Base-by-base conservation (phyloP, 768 basidiomycete genomes). In the Tylopilus subfusipes region DNA sequence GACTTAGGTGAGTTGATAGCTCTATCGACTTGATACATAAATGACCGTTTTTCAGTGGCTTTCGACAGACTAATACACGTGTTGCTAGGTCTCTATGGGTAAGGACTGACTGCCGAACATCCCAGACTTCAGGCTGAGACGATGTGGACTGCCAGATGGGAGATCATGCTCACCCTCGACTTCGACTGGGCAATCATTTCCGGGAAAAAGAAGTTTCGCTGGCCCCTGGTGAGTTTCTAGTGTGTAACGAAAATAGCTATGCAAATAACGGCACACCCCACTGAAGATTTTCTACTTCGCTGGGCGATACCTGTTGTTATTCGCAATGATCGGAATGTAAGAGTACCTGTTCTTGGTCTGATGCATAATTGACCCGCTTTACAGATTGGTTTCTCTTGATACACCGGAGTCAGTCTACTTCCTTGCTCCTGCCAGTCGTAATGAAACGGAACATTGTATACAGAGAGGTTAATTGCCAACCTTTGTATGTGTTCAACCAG, bases 401-500 rank as follows among this genome's bases (percentile, higher is more conserved):
- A 69, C 70, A 19, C 68, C 68, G 21, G 48, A 27, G 74, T 57
- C 13, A 34, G 56, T 54, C 38, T 8, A 40, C 30, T 25, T 3
- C 14, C 22, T 42, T 42, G 24, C 33, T 52, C 21, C 31, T 47
- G 5, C 8, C 38, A 10, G 38, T 33, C 21, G 3, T 50, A 43
- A 31, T 48, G 12, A 49, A 21, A 16, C 12, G 9, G 16, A 50
- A 46, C 11, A 13, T n/a, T n/a, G n/a, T n/a, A n/a, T 16, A 10
- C 48, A 78, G 78, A 22, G 55, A 62, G 53, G 52, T 80, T 53
- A 71, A 76, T 42, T 80, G 78, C 54, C 76, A 79, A 58, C 68
- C 73, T 4, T 55, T 80, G 54, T 79, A 80, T 63, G 73, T 75
- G 24, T 78, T 76, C 62, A 78, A 77, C 57, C 74, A 79, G 67